These are phyloP conservation scores for Ascochyta fabae DNA, from an alignment of 2,329 filamentous ascomycete genomes.

Conservation along the genomic window DNA sequence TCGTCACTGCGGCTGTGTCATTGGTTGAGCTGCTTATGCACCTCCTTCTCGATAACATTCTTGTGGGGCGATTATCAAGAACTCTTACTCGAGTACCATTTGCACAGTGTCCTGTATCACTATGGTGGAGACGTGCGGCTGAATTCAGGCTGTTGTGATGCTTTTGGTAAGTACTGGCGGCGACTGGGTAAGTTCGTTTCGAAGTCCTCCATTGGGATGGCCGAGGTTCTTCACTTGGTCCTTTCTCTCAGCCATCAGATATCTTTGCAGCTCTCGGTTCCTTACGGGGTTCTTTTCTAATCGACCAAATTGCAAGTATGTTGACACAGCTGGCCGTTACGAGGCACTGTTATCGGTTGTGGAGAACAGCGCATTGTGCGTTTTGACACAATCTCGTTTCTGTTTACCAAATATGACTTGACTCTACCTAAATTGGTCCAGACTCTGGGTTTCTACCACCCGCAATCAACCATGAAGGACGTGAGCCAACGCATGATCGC, in stretches of 20 bases:
- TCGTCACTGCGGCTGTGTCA: neutral
- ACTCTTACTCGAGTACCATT: neutral
- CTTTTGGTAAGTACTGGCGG: conserved; percentile 1
- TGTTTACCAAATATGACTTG: too few relatives aligned
- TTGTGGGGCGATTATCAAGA: conserved; percentile 1
- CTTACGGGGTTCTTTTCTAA: neutral
- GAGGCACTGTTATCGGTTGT: too few relatives aligned
- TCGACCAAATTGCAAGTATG: neutral
- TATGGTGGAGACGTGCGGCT: neutral
- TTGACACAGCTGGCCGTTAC: neutral
- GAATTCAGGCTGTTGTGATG: neutral
- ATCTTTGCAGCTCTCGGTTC: neutral
- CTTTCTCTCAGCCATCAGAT: neutral
- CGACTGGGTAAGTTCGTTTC: neutral
- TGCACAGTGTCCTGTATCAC: neutral
- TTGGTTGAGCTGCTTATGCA: neutral
- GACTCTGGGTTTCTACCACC: too few relatives aligned
- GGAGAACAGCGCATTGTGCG: too few relatives aligned
- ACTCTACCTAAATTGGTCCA: too few relatives aligned
- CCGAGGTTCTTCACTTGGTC: neutral
- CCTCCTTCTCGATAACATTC: neutral
- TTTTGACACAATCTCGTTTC: too few relatives aligned
- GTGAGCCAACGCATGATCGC: too few relatives aligned
- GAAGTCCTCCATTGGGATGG: neutral
- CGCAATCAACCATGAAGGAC: too few relatives aligned